These are phyloP conservation scores for Immersiporthe knoxdaviesiana DNA, from an alignment of 2,329 filamentous ascomycete species.

Conservation along the genomic window DNA sequence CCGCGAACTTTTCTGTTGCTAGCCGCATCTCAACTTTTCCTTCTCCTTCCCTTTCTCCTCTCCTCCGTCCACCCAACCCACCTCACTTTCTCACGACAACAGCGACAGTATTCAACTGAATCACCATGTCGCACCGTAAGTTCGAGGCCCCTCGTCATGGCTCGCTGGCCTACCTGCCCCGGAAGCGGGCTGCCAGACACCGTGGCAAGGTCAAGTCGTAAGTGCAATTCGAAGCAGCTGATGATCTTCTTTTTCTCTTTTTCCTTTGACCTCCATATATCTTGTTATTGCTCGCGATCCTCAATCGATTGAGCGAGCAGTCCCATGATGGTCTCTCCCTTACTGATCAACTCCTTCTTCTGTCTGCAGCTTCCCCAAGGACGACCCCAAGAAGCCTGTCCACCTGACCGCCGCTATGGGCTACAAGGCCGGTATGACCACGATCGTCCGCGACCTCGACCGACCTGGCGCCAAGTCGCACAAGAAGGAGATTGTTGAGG, in stretches of 20 bases:
- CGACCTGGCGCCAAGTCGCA: conserved; percentile 98
- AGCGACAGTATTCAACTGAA: conserved; percentile 26
- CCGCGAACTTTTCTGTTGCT: conserved; percentile 19
- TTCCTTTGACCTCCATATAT: no score
- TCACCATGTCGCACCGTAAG: conserved; percentile 56
- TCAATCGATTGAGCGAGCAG: not conserved
- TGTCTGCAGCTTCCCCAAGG: conserved; percentile 87
- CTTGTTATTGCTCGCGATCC: not conserved
- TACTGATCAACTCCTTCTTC: conserved; percentile 13
- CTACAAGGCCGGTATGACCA: conserved; percentile 99
- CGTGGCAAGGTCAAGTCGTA: conserved; percentile 98
- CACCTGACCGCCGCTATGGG: conserved; percentile 98
- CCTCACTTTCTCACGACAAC: conserved; percentile 25
- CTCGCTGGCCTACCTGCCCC: conserved; percentile 82
- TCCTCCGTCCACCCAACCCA: conserved; percentile 22
- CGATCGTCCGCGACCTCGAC: conserved; percentile 98
- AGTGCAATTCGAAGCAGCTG: conserved; percentile 45
- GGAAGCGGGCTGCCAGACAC: conserved; percentile 93
- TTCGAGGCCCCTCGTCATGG: conserved; percentile 91
- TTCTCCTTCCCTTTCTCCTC: not conserved
- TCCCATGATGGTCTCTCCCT: not conserved
- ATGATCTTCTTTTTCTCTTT: not conserved
- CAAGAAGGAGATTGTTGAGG: conserved; percentile 98
- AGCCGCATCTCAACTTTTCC: conserved; percentile 17
- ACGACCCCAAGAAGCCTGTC: conserved; percentile 99